Evolutionary conservation across 176 grass and related monocot genomes (phyloP).

Genomic region (bread wheat (Triticum aestivum)): DNA sequence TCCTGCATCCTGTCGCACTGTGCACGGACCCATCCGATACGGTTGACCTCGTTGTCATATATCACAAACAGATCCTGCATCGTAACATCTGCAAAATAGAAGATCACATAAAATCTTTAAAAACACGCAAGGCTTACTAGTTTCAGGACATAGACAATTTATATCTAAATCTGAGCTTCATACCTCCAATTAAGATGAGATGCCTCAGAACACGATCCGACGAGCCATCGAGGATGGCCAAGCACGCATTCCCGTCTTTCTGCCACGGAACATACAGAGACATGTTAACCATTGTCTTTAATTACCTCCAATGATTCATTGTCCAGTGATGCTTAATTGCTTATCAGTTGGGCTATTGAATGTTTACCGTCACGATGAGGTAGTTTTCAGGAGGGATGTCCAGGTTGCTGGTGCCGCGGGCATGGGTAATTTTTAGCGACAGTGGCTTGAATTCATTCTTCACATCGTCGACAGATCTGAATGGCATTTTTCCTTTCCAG

Average conservation of each 20-base stretch:
- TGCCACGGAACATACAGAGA: constrained; percentile 28
- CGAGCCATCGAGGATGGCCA: constrained; percentile 89
- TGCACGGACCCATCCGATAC: constrained; percentile 71
- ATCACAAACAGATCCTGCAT: constrained; percentile 91
- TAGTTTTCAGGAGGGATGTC: constrained; percentile 94
- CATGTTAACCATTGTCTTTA: neutral
- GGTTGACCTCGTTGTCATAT: constrained; percentile 78
- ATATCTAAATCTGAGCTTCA: neutral
- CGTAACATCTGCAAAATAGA: constrained; percentile 56
- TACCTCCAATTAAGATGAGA: constrained; percentile 87
- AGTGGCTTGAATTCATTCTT: constrained; percentile 86
- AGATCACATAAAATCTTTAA: neutral
- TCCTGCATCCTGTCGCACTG: constrained; percentile 31
- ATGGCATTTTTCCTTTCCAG: constrained; percentile 80
- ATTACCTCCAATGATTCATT: neutral
- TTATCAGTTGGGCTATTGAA: neutral
- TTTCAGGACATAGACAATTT: constrained; percentile 5
- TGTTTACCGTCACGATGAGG: constrained; percentile 75
- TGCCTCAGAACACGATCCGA: constrained; percentile 34
- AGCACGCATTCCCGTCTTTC: constrained; percentile 84
- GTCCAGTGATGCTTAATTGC: neutral
- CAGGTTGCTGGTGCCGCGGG: neutral
- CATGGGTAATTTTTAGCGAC: neutral
- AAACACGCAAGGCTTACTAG: neutral
- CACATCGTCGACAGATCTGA: constrained; percentile 72